Percentiles rank a stretch among this genome's conserved stretches.
phyloP scores from a whole-genome alignment of 768 basidiomycete genomes.

The Phanerochaete carnosa region DNA sequence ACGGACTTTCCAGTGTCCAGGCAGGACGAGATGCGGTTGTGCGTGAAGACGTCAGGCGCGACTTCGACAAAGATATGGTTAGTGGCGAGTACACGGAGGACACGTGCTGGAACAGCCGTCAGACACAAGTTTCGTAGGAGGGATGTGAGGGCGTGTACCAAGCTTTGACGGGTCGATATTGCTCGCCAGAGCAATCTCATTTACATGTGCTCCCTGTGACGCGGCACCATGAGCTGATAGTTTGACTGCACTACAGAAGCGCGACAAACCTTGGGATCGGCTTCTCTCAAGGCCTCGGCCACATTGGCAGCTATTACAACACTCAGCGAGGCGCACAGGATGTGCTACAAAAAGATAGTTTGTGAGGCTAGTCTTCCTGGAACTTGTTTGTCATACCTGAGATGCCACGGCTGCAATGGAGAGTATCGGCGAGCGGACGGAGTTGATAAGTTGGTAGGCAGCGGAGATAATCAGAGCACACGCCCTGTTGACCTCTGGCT shows the following conservation, averaged over 20 bases:
- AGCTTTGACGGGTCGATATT: too few relatives aligned
- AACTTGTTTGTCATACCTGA: neutral
- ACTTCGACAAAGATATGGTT: slow-evolving; percentile 30
- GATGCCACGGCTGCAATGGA: slow-evolving; percentile 3
- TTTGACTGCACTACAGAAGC: too few relatives aligned
- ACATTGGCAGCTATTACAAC: neutral
- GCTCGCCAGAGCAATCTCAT: slow-evolving; percentile 25
- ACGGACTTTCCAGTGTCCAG: too few relatives aligned
- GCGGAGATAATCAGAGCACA: slow-evolving; percentile 25
- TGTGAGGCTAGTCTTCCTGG: too few relatives aligned
- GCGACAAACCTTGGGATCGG: slow-evolving; percentile 6
- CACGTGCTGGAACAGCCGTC: slow-evolving; percentile 18
- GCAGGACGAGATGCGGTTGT: too few relatives aligned
- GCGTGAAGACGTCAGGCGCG: too few relatives aligned
- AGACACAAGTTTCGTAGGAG: too few relatives aligned
- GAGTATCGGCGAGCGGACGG: slow-evolving; percentile 25
- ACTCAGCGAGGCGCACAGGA: neutral
- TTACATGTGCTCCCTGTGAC: slow-evolving; percentile 27
- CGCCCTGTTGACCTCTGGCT: slow-evolving; percentile 2
- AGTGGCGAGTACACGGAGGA: slow-evolving; percentile 26
- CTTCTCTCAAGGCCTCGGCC: slow-evolving; percentile 7
- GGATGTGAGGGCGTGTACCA: too few relatives aligned
- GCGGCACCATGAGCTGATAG: neutral
- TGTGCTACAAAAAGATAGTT: too few relatives aligned
- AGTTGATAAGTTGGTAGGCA: slow-evolving; percentile 30